phyloP scores from a whole-genome alignment of 768 basidiomycete species.

The Mycena galopus region DNA sequence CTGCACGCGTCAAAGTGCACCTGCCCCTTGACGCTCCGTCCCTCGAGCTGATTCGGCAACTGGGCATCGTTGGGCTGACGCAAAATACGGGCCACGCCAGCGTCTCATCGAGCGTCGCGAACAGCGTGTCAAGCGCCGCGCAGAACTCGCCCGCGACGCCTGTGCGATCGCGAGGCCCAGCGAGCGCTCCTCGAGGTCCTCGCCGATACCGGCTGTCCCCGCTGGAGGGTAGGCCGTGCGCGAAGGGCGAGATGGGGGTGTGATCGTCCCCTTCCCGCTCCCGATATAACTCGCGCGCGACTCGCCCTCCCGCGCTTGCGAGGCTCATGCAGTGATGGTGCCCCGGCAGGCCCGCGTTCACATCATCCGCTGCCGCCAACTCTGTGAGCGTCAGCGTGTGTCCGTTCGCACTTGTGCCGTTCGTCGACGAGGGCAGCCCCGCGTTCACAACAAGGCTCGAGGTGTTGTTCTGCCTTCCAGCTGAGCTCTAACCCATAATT shows the following conservation, averaged over 20 bases:
- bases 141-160: slow-evolving; percentile 87
- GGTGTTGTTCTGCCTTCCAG: slow-evolving; percentile 67
- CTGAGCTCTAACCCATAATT: slow-evolving; percentile 86
- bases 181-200: slow-evolving; percentile 75
- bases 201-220: slow-evolving; percentile 10
- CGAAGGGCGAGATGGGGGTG: slow-evolving; percentile 43
- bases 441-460: slow-evolving; percentile 54
- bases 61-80: slow-evolving; percentile 96
- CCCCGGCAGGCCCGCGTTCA: not conserved
- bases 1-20: slow-evolving; percentile 72
- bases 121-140: slow-evolving; percentile 85
- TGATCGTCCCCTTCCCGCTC: slow-evolving; percentile 68
- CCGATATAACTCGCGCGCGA: slow-evolving; percentile 40
- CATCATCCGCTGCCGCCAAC: slow-evolving; percentile 1
- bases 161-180: slow-evolving; percentile 78
- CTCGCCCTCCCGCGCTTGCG: slow-evolving; percentile 36
- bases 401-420: too few species aligned
- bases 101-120: slow-evolving; percentile 88
- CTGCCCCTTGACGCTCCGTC: slow-evolving; percentile 92
- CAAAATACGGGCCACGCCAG: slow-evolving; percentile 95
- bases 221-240: slow-evolving; percentile 29
- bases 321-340: slow-evolving; percentile 34
- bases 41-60: slow-evolving; percentile 93
- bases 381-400: not conserved
- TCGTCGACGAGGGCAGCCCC: slow-evolving; percentile 6